These are phyloP conservation scores for Lactifluus piperatus DNA, from an alignment of 768 basidiomycete genomes.

Conservation along the genomic window DNA sequence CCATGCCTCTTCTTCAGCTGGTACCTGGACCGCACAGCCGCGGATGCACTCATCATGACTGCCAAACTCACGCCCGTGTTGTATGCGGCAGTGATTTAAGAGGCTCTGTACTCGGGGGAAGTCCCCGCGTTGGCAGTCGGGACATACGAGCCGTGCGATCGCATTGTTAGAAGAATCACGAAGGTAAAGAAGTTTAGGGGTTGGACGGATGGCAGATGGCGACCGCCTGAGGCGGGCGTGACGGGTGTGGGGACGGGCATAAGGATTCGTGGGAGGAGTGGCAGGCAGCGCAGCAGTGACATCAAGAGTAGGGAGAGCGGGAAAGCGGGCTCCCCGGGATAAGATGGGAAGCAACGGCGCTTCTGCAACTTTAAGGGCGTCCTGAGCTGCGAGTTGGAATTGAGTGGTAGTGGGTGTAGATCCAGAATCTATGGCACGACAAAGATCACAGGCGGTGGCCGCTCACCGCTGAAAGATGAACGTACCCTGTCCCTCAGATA, in stretches of 20 bases:
- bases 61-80: slow-evolving; percentile 39
- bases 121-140: slow-evolving; percentile 37
- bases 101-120: slow-evolving; percentile 45
- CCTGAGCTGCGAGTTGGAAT: slow-evolving; percentile 35
- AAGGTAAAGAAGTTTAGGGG: slow-evolving; percentile 29
- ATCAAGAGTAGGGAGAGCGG: slow-evolving; percentile 20
- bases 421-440: not conserved
- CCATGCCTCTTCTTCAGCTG: slow-evolving; percentile 28
- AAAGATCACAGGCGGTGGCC: not conserved
- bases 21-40: slow-evolving; percentile 34
- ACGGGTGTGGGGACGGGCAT: slow-evolving; percentile 24
- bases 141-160: slow-evolving; percentile 34
- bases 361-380: slow-evolving; percentile 36
- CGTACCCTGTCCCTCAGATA: not conserved
- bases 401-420: slow-evolving; percentile 11
- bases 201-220: slow-evolving; percentile 22
- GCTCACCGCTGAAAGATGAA: not conserved
- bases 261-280: slow-evolving; percentile 20
- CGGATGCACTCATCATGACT: slow-evolving; percentile 45
- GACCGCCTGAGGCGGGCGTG: slow-evolving; percentile 21
- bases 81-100: slow-evolving; percentile 44
- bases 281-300: slow-evolving; percentile 20
- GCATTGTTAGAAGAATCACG: slow-evolving; percentile 29
- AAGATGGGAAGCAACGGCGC: slow-evolving; percentile 32
- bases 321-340: slow-evolving; percentile 23